Evolutionary conservation across 805 yeast species (phyloP), one percentile per base, ranked within the genome.

Genomic region (Ogataea siamensis): DNA sequence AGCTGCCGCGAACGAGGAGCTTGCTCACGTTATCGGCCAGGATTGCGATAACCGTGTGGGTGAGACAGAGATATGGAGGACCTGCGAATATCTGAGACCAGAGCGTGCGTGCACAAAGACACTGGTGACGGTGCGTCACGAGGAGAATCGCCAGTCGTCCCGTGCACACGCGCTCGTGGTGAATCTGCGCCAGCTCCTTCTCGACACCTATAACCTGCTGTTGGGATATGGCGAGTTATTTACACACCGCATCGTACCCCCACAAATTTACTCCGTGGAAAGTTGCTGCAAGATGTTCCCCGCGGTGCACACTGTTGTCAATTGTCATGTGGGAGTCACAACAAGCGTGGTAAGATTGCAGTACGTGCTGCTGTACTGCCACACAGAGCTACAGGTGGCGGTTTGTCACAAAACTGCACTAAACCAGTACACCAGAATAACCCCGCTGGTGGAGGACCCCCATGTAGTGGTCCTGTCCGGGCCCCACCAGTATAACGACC

Each of bases 401-500:
- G 33, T 39, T 25, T 34, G 39, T 7, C 49, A 49, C 25, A 45
- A 34, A 20, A 40, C 56, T 1, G 29, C 24, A 7, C 28, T 47
- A 11, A 39, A 51, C 28, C 56, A 51, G 34, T 40, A 23, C 23
- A 50, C 56, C 2, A 34, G 42, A 17, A 25, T 52, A 7, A 38
- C 45, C 3, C 54, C 53, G 2, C 17, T 48, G 12, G 22, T 42
- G 8, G 42, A 37, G 3, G 25, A 40, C 21, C 37, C 37, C 13
- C 34, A 37, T 9, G 10, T 42, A 5, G 42, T 46, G 4, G 16
- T 42, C n/a, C 26, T 47, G 10, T 43, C 43, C 19, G 55, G 57
- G 4, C 55, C 57, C 6, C 39, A 42, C 15, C 55, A 52, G 30
- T 23, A 50, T 7, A 43, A 52, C 24, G 57, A 52, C 33, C 14